Conservation (phyloP, 2,329 filamentous ascomycete genomes). For the Leptoxyphium fumago region DNA sequence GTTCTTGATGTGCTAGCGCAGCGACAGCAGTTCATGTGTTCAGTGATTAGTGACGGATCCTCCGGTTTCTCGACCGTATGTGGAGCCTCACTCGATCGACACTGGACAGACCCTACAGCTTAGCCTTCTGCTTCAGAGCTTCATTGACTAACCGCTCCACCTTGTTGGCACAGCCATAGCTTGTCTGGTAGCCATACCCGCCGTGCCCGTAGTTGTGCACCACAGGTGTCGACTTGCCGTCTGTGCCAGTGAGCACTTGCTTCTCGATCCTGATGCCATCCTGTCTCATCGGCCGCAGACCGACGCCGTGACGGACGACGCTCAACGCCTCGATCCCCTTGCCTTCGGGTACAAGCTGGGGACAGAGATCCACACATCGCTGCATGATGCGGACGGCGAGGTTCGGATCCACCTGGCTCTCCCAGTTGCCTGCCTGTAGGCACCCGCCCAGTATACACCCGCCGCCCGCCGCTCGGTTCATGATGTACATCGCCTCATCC, state of each 20-base stretch:
- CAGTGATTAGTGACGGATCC: no score
- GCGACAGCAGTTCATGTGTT: no score
- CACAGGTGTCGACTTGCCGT: slow-evolving; percentile 35
- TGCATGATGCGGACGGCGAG: slow-evolving; percentile 75
- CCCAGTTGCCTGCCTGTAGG: slow-evolving; percentile 67
- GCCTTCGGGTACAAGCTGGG: slow-evolving; percentile 44
- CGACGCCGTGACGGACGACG: slow-evolving; percentile 69
- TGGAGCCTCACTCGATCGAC: neutral
- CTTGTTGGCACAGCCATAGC: slow-evolving; percentile 28
- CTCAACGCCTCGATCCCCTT: slow-evolving; percentile 59
- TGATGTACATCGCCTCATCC: slow-evolving; percentile 64
- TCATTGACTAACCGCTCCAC: slow-evolving; percentile 26
- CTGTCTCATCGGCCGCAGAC: slow-evolving; percentile 59
- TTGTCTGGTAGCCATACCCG: slow-evolving; percentile 55
- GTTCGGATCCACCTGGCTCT: slow-evolving; percentile 62
- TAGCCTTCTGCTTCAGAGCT: slow-evolving; percentile 13
- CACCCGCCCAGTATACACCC: slow-evolving; percentile 80
- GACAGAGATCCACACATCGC: slow-evolving; percentile 51
- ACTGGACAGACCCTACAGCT: slow-evolving; percentile 6
- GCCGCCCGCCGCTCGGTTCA: slow-evolving; percentile 66
- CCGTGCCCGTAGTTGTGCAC: slow-evolving; percentile 72
- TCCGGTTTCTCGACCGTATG: no score
- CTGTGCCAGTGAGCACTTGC: slow-evolving; percentile 43
- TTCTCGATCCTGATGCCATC: slow-evolving; percentile 64
- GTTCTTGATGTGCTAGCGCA: no score